These are phyloP conservation scores for Xerocomus amazonicus DNA, from an alignment of 1,284 basidiomycete species.

Conservation along the genomic window DNA sequence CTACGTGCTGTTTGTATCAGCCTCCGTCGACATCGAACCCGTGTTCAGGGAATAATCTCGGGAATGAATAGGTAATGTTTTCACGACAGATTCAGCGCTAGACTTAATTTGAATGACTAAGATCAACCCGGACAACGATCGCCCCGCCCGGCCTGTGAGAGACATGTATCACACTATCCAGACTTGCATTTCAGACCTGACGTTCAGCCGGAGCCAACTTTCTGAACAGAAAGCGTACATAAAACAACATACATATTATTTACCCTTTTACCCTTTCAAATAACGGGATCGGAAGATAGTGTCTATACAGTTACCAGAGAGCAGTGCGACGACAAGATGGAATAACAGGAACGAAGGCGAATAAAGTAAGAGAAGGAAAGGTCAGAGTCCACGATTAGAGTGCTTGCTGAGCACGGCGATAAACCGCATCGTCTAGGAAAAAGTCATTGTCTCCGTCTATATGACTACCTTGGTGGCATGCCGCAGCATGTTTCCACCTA, in stretches of 20 bases:
- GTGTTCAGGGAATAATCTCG: no score
- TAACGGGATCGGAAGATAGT: slow-evolving; percentile 6
- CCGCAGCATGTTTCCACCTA: slow-evolving; percentile 80
- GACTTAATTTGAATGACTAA: no score
- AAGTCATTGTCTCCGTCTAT: slow-evolving; percentile 54
- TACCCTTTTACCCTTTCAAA: not conserved
- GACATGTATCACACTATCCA: no score
- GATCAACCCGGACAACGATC: no score
- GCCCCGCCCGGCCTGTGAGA: no score
- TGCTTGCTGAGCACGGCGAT: slow-evolving; percentile 15
- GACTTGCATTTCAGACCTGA: no score
- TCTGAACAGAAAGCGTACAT: not conserved
- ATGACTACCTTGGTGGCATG: slow-evolving; percentile 59
- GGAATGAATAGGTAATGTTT: no score
- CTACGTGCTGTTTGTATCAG: no score
- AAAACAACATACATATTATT: not conserved
- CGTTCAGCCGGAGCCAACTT: slow-evolving; percentile 1
- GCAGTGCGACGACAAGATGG: slow-evolving; percentile 4
- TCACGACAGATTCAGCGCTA: no score
- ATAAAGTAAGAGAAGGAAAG: slow-evolving; percentile 4
- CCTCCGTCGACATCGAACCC: no score
- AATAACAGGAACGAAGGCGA: slow-evolving; percentile 4
- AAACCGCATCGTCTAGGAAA: slow-evolving; percentile 42
- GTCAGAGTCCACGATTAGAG: slow-evolving; percentile 1
- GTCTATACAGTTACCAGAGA: slow-evolving; percentile 18